Base-by-base conservation (phyloP, 2,329 filamentous ascomycete species). In the Gremmenia infestans region DNA sequence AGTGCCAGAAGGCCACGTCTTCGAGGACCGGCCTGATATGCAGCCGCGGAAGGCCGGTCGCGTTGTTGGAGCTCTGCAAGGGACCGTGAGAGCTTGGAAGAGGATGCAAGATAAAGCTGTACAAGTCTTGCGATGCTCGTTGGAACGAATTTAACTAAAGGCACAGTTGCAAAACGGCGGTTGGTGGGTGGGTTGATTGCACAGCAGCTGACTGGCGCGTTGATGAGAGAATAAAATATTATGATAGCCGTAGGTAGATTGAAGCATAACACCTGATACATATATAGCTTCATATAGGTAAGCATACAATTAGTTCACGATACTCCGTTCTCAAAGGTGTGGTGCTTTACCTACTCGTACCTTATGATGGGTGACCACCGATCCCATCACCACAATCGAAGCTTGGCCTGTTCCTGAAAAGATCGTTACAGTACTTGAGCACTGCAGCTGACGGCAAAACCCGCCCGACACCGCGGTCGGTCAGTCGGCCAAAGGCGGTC, bases 71-170 rank as follows among this genome's bases (percentile, higher is more conserved):
- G 3, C 42, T 22, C 47, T 50, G 51, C 53, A 50, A 51, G 51
- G 15, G 46, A 22, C 46, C 39, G 40, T 43, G 6, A 40, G 32
- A 28, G 45, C n/a, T 28, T 22, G 40, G 46, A 32, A 46, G 32
- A 32, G 47, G 48, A 46, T 55, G 57, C 49, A 55, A 57, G 54
- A 60, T 59, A 55, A 58, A 53, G 59, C 56, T 39, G 54, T 47
- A 52, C 57, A 42, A 39, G 54, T 58, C 54, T 55, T 50, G 58
- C 22, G 51, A 56, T 52, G 48, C 50, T 47, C 43, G 53, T 50
- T 48, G 8, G 22, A 52, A 53, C 50, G 49, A 17, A 50, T 39
- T 17, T 51, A 32, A 28, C 37, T 12, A 11, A 45, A 22, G 9
- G 9, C 14, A 45, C n/a, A 19, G 49, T 53, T 36, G 53, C 52